phyloP scores from a whole-genome alignment of 257 asterid species.

The Apocynum venetum region DNA sequence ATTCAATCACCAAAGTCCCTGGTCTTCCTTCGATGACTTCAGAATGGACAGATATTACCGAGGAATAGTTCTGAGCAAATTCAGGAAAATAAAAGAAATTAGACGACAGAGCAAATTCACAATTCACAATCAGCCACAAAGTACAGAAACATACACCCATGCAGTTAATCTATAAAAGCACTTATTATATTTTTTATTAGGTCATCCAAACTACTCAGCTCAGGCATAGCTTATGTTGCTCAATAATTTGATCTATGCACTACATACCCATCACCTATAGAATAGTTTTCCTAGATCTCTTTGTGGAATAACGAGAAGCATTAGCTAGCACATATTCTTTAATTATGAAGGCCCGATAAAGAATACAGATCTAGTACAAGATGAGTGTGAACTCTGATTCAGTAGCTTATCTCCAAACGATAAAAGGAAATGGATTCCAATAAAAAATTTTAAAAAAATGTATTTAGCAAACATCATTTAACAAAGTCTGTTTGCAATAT shows the following conservation, averaged over 20 bases:
- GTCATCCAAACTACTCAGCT: not conserved
- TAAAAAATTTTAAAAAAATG: too few species aligned
- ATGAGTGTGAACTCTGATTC: not conserved
- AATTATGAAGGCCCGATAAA: not conserved
- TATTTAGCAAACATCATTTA: too few species aligned
- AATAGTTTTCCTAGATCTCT: not conserved
- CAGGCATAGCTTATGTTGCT: not conserved
- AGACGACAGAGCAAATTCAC: too few species aligned
- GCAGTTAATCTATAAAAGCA: not conserved
- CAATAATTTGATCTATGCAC: not conserved
- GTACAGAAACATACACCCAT: not conserved
- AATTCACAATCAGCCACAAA: too few species aligned
- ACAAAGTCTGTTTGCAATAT: too few species aligned
- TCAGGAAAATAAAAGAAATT: slow-evolving; percentile 6
- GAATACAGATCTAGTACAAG: not conserved
- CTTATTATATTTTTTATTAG: not conserved
- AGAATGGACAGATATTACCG: slow-evolving; percentile 27
- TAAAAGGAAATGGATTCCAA: not conserved
- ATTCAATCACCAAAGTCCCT: slow-evolving; percentile 27
- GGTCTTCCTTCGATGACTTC: slow-evolving; percentile 30
- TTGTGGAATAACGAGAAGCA: not conserved
- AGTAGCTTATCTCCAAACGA: not conserved
- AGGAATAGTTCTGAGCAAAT: slow-evolving; percentile 29
- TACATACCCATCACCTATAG: not conserved
- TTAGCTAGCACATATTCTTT: not conserved